These are phyloP conservation scores for Peronospora destructor DNA, from an alignment of 352 stramenopile species.

Conservation along the genomic window DNA sequence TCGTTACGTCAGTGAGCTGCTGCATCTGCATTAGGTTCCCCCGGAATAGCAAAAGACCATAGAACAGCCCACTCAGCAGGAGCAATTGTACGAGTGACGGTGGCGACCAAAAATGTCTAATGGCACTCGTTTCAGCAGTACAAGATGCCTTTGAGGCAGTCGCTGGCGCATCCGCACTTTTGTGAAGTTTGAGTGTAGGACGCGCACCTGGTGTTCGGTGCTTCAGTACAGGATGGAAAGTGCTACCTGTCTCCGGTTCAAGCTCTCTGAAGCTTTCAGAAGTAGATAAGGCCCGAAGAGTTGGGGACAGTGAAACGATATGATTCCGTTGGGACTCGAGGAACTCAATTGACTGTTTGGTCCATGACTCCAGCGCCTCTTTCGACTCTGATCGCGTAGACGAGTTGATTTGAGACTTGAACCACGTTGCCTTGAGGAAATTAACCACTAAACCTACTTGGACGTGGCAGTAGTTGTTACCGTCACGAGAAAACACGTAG, in stretches of 20 bases:
- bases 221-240: slow-evolving; percentile 15
- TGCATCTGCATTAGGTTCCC: slow-evolving; percentile 41
- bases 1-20: slow-evolving; percentile 33
- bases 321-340: slow-evolving; percentile 34
- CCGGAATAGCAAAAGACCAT: slow-evolving; percentile 34
- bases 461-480: slow-evolving; percentile 68
- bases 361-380: slow-evolving; percentile 58
- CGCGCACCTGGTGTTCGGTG: slow-evolving; percentile 2
- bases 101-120: slow-evolving; percentile 5
- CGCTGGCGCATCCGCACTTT: slow-evolving; percentile 2
- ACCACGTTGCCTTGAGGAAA: slow-evolving; percentile 78
- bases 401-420: slow-evolving; percentile 79
- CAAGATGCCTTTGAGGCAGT: neutral
- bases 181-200: slow-evolving; percentile 5
- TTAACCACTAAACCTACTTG: slow-evolving; percentile 66
- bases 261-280: slow-evolving; percentile 21
- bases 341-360: slow-evolving; percentile 43
- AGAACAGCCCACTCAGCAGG: slow-evolving; percentile 29
- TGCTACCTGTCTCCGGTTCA: slow-evolving; percentile 13
- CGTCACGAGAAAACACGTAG: slow-evolving; percentile 69
- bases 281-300: slow-evolving; percentile 10
- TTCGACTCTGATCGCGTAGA: slow-evolving; percentile 67
- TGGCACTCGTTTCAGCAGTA: neutral
- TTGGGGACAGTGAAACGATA: slow-evolving; percentile 16
- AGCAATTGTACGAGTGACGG: slow-evolving; percentile 26